Percentiles rank a stretch among this genome's conserved stretches.
phyloP scores from a whole-genome alignment of 169 alveolate species.

The Plasmodium chabaudi region DNA sequence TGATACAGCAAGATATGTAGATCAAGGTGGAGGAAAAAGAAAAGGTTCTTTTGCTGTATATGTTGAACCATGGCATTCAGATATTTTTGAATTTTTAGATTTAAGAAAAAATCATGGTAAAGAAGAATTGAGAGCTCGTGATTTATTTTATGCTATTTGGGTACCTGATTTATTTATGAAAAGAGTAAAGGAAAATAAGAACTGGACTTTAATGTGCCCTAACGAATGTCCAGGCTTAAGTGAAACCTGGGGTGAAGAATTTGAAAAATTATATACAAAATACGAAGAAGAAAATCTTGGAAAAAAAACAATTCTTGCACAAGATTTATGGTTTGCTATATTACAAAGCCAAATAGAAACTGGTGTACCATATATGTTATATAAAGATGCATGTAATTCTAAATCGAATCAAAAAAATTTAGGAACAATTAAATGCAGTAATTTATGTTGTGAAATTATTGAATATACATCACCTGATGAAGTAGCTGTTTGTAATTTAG shows the following conservation, averaged over 20 bases:
- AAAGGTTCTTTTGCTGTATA: slow-evolving; percentile 98
- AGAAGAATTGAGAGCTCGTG: slow-evolving; percentile 98
- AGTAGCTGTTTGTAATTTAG: slow-evolving; percentile 99
- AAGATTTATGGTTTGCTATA: slow-evolving; percentile 96
- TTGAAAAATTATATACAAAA: slow-evolving; percentile 91
- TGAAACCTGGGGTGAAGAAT: slow-evolving; percentile 96
- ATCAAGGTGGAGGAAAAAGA: slow-evolving; percentile 97
- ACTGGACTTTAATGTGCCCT: slow-evolving; percentile 99
- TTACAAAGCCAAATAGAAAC: slow-evolving; percentile 98
- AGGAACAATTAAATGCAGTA: slow-evolving; percentile 97
- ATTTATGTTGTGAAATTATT: slow-evolving; percentile 97
- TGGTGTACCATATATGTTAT: slow-evolving; percentile 99
- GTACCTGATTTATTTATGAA: slow-evolving; percentile 99
- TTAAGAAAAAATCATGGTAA: slow-evolving; percentile 97
- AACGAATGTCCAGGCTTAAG: slow-evolving; percentile 97
- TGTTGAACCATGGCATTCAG: slow-evolving; percentile 99
- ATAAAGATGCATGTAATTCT: slow-evolving; percentile 95
- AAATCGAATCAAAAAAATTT: slow-evolving; percentile 97
- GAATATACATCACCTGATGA: slow-evolving; percentile 98
- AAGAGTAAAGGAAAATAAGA: slow-evolving; percentile 95
- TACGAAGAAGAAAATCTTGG: slow-evolving; percentile 94
- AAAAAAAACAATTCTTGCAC: slow-evolving; percentile 96
- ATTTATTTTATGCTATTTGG: slow-evolving; percentile 99
- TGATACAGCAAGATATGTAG: slow-evolving; percentile 96
- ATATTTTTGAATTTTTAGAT: slow-evolving; percentile 95